Conservation (phyloP, 306 rosid genomes). For the Acacia confusa region DNA sequence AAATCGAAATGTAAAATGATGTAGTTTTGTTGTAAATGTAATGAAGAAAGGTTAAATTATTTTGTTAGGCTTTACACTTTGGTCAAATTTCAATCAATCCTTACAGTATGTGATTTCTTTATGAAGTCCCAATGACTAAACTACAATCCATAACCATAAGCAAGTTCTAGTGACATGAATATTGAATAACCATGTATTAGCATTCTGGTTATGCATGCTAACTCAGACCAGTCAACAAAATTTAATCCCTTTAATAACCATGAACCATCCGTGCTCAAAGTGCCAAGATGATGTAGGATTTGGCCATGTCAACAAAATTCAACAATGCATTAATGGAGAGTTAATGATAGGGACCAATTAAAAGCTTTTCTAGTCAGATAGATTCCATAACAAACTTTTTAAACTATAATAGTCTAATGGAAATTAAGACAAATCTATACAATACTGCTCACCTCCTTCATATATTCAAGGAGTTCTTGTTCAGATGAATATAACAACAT, state of each 20-base stretch:
- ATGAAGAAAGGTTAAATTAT: neutral
- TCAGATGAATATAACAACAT: slow-evolving; percentile 73
- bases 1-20: neutral
- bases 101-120: neutral
- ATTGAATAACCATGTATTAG: slow-evolving; percentile 13
- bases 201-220: neutral
- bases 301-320: neutral
- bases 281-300: neutral
- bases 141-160: neutral
- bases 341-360: neutral
- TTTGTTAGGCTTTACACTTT: neutral
- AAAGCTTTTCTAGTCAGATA: neutral
- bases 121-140: neutral
- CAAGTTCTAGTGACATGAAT: neutral
- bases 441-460: slow-evolving; percentile 59
- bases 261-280: neutral
- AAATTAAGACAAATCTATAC: neutral
- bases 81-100: neutral
- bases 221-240: neutral
- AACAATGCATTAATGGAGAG: neutral
- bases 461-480: slow-evolving; percentile 67
- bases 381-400: too few species aligned
- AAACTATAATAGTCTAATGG: neutral
- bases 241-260: neutral
- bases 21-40: neutral